Evolutionary conservation across 2,329 filamentous ascomycete species (phyloP).

Genomic region (Phaeoacremonium minimum): DNA sequence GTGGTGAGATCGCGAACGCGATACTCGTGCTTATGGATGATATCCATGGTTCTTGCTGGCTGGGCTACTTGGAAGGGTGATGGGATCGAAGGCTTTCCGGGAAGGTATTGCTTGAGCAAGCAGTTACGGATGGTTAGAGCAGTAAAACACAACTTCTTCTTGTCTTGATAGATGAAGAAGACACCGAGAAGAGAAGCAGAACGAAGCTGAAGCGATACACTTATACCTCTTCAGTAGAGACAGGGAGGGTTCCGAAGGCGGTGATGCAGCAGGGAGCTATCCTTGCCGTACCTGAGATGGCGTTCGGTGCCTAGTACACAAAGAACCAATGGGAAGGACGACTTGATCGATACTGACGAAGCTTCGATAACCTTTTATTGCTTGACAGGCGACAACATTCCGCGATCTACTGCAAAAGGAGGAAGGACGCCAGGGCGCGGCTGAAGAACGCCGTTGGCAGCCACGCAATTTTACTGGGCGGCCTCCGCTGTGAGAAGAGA

Average conservation of each 20-base stretch:
- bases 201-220: too few species aligned
- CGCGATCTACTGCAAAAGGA: too few species aligned
- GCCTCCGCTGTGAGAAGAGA: neutral
- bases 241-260: too few species aligned
- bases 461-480: slow-evolving; percentile 3
- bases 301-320: neutral
- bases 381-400: neutral
- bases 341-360: neutral
- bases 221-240: too few species aligned
- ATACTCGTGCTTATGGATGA: slow-evolving; percentile 41
- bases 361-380: neutral
- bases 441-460: neutral
- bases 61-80: neutral
- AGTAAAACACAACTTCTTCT: too few species aligned
- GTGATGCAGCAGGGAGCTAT: too few species aligned
- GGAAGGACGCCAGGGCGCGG: neutral
- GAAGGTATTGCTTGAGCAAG: too few species aligned
- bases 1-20: slow-evolving; percentile 53
- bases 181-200: too few species aligned
- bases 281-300: neutral
- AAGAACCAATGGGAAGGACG: neutral
- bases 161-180: too few species aligned
- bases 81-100: too few species aligned
- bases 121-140: too few species aligned
- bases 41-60: slow-evolving; percentile 27